Evolutionary conservation across 2,329 filamentous ascomycete genomes (phyloP).

Genomic region (Colletotrichum endophyticum): DNA sequence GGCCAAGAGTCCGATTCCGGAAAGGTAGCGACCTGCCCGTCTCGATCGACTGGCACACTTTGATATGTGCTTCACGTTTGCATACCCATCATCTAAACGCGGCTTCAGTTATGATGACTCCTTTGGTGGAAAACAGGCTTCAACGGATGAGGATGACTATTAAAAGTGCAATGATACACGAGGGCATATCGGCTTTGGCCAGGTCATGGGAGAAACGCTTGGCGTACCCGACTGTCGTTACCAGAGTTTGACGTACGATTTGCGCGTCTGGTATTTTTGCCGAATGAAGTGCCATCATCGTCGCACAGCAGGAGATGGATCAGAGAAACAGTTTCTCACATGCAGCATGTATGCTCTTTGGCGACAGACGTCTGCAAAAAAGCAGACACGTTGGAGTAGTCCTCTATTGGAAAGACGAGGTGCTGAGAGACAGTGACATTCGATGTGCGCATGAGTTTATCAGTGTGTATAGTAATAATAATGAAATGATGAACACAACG

Average conservation of each 20-base stretch:
- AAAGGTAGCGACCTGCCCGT: conserved; percentile 54
- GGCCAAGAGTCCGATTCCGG: conserved; percentile 67
- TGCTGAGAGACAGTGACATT: background rate
- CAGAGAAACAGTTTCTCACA: background rate
- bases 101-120: background rate
- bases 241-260: background rate
- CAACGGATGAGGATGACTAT: background rate
- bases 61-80: conserved; percentile 12
- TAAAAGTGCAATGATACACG: background rate
- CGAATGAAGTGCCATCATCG: background rate
- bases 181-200: background rate
- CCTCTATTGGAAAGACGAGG: conserved; percentile 6
- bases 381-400: background rate
- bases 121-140: background rate
- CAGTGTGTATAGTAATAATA: conserved; percentile 21
- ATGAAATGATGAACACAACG: conserved; percentile 16
- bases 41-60: conserved; percentile 20
- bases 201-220: background rate
- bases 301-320: background rate
- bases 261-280: background rate
- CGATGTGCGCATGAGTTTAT: background rate
- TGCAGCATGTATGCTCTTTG: background rate
- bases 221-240: conserved; percentile 12
- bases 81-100: conserved; percentile 4
- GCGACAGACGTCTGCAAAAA: background rate